phyloP scores from a whole-genome alignment of 345 rosid species.

The Populus pruinosa region DNA sequence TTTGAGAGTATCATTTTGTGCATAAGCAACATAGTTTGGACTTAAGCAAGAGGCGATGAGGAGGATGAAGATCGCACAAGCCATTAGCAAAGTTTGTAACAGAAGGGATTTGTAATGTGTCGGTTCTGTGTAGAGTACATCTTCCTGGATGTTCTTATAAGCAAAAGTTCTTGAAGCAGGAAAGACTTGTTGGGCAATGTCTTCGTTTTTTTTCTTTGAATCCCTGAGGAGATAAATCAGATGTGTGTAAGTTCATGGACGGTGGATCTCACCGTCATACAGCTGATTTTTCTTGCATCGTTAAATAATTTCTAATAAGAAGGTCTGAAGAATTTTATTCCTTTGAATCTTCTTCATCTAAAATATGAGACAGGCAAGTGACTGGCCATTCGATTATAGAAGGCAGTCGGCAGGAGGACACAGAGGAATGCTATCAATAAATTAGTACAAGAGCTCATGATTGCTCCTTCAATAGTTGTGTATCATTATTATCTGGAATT shows the following conservation, averaged over 20 bases:
- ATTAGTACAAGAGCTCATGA: too few relatives aligned
- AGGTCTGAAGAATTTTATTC: not conserved
- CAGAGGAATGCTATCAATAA: too few relatives aligned
- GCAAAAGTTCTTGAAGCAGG: not conserved
- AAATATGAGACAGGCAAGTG: too few relatives aligned
- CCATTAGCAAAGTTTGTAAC: not conserved
- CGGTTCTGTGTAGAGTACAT: not conserved
- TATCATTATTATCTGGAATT: too few relatives aligned
- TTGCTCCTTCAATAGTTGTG: too few relatives aligned
- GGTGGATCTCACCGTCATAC: not conserved
- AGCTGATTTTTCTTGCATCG: not conserved
- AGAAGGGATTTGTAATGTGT: not conserved
- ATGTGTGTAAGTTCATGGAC: not conserved
- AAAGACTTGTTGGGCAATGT: not conserved
- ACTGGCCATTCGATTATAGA: too few relatives aligned
- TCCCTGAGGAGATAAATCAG: not conserved
- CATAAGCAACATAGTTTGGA: not conserved
- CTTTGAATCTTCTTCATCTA: too few relatives aligned
- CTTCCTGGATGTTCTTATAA: not conserved
- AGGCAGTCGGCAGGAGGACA: too few relatives aligned
- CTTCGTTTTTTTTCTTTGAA: not conserved
- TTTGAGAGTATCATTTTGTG: slow-evolving; percentile 29
- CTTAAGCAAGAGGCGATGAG: not conserved
- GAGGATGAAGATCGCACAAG: not conserved
- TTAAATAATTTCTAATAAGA: not conserved